Evolutionary conservation across 225 moss, liverwort and hornwort genomes (phyloP), one percentile per base, ranked within the genome.

Genomic region (Pleurozium schreberi): DNA sequence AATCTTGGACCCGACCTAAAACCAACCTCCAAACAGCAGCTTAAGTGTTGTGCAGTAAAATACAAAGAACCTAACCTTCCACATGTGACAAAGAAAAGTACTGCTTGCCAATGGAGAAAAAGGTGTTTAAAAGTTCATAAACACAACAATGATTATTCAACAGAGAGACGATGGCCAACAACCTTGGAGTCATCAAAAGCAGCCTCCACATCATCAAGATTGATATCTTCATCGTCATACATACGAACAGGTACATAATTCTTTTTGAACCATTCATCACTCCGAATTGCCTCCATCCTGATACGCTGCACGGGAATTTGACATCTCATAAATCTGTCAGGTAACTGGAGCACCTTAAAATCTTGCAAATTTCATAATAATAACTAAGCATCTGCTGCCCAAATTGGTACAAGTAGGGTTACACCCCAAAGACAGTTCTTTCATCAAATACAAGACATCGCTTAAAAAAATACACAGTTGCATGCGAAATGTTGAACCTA

Each of bases 121-220:
- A 65, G 73, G 45, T 31, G 70, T 30, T 12, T 7, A 30, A 45
- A 69, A 59, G 53, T 22, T 75, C 71, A 55, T 28, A 61, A 55
- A 27, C 77, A 84, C 53, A 87, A 75, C 49, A 63, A 79, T 40
- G 38, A 62, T 58, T 43, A 50, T 45, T 75, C 50, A n/a, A 77
- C 83, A 87, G 59, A 47, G 34, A 60, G 84, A 85, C 60, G 52
- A 90, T 47, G 58, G 28, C 87, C 78, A 87, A 98, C 78, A 87
- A 98, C 98, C 99, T 99, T 93, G 27, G 95, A 94, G 87, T 95
- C 97, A 93, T 96, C 93, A 89, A 99, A 99, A 59, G 97, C 97
- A 85, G 96, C 96, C 85, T 97, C 94, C 63, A 99, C 94, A 86
- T 99, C 97, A 88, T 97, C 99, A 38, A 97, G 92, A 71, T 83